Evolutionary conservation across 2,329 filamentous ascomycete species (phyloP).

Genomic region (Myriosclerotinia duriaeana): DNA sequence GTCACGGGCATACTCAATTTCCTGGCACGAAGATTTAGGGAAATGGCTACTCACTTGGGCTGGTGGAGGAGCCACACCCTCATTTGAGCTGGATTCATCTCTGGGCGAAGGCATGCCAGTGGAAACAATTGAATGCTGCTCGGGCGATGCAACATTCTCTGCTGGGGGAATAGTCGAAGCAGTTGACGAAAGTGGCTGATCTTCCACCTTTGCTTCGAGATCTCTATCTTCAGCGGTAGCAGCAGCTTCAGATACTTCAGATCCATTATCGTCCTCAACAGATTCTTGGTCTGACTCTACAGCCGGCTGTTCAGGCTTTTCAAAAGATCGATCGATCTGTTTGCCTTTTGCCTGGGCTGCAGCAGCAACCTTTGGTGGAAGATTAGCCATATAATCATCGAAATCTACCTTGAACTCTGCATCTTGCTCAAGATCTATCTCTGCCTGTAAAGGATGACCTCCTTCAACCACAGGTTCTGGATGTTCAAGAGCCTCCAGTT

Average conservation of each 20-base stretch:
- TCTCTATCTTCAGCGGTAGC: not conserved
- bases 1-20: not conserved
- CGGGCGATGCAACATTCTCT: not conserved
- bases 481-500: not conserved
- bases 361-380: not conserved
- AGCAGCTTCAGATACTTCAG: not conserved
- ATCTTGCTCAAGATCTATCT: not conserved
- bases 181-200: not conserved
- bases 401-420: not conserved
- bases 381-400: not conserved
- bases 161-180: too few relatives aligned
- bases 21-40: not conserved
- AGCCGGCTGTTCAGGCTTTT: not conserved
- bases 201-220: not conserved
- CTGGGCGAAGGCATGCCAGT: not conserved
- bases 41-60: not conserved
- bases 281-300: not conserved
- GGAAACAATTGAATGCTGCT: not conserved
- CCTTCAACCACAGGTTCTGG: not conserved
- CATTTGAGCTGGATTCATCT: not conserved
- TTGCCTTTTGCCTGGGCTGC: not conserved
- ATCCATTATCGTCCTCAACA: not conserved
- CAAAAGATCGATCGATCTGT: too few relatives aligned
- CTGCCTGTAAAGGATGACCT: not conserved
- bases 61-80: not conserved